Conservation (phyloP, 306 rosid species). For the Malus orientalis region DNA sequence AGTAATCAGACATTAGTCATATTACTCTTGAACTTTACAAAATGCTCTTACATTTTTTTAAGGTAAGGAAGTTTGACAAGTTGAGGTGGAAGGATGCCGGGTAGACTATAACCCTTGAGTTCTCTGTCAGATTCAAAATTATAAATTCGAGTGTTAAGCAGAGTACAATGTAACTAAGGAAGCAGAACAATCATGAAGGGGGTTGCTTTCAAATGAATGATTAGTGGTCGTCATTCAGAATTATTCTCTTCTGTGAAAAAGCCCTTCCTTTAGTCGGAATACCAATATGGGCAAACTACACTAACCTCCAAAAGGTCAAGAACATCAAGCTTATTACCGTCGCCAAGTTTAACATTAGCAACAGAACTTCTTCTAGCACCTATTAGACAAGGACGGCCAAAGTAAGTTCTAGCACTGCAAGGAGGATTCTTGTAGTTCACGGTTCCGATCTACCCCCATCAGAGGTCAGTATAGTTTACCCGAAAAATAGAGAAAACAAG, state of each 20-base stretch:
- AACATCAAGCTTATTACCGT: neutral
- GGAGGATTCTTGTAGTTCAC: neutral
- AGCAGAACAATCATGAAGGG: neutral
- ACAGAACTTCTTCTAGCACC: conserved; percentile 10
- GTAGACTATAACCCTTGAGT: conserved; percentile 48
- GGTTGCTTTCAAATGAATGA: neutral
- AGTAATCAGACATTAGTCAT: neutral
- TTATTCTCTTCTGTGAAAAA: neutral
- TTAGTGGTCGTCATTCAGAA: neutral
- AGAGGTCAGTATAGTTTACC: neutral
- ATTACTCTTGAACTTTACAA: conserved; percentile 6
- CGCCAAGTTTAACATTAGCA: neutral
- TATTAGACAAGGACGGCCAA: neutral
- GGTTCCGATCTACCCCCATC: neutral
- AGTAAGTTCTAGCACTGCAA: neutral
- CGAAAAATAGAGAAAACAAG: neutral
- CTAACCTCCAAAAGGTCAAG: conserved; percentile 3
- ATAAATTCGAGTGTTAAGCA: neutral
- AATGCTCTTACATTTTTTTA: conserved; percentile 45
- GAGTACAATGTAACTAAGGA: neutral
- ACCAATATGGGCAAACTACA: neutral
- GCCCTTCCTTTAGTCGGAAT: neutral
- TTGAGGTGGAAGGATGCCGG: conserved; percentile 80
- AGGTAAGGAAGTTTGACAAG: conserved; percentile 75
- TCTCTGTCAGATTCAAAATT: conserved; percentile 23